These are phyloP conservation scores for Plasmodium coatneyi DNA, from an alignment of 169 alveolate species.

Conservation along the genomic window DNA sequence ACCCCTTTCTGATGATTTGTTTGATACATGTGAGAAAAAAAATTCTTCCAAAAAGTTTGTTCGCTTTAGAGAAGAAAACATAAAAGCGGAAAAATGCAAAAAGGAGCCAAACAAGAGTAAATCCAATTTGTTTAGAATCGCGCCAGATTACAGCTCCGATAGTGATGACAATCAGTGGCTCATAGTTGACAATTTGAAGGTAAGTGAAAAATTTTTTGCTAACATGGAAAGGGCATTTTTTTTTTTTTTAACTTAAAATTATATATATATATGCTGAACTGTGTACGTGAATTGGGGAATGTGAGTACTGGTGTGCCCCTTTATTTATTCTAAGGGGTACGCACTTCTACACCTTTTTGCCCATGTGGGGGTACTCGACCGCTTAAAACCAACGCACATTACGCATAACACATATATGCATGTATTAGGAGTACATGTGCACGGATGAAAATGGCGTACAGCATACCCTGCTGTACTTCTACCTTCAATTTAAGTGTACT, in stretches of 20 bases:
- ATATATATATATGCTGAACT: not conserved
- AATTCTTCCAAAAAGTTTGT: conserved; percentile 28
- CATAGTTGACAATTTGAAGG: conserved; percentile 73
- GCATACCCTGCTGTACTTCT: not conserved
- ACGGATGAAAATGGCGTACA: not conserved
- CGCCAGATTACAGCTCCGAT: conserved; percentile 58
- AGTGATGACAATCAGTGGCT: conserved; percentile 58
- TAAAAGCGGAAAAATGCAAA: conserved; percentile 3
- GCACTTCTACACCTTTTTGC: not conserved
- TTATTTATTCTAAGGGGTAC: not conserved
- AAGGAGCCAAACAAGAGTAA: conserved; percentile 37
- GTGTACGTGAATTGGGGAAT: not conserved
- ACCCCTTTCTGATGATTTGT: not conserved
- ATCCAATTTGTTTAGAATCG: conserved; percentile 7
- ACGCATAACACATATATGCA: not conserved
- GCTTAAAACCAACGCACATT: not conserved
- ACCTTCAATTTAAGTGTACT: not conserved
- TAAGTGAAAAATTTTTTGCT: not conserved
- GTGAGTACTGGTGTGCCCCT: not conserved
- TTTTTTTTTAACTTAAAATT: not conserved
- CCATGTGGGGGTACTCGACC: not conserved
- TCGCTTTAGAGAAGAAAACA: conserved; percentile 54
- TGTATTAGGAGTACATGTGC: not conserved
- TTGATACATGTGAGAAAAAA: conserved; percentile 26
- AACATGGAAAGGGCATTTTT: not conserved